phyloP scores from a whole-genome alignment of 345 rosid genomes.

The Pugionium dolabratum region DNA sequence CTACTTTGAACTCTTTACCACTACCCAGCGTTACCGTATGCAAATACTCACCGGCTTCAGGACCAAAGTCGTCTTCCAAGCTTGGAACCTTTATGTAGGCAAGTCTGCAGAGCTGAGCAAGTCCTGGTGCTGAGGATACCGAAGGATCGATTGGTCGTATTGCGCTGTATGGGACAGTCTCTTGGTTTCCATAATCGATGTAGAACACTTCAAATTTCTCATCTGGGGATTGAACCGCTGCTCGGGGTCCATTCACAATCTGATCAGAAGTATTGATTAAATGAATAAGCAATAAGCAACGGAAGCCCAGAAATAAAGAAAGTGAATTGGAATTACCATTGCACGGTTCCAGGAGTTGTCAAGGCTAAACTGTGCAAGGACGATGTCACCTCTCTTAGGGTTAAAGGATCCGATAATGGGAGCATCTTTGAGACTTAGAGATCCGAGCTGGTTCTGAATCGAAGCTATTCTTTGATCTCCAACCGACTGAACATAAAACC shows the following conservation, averaged over 20 bases:
- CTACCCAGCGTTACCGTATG: slow-evolving; percentile 61
- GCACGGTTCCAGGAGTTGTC: slow-evolving; percentile 99
- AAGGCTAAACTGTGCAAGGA: slow-evolving; percentile 93
- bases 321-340: slow-evolving; percentile 55
- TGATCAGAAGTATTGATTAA: slow-evolving; percentile 26
- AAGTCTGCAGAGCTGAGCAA: slow-evolving; percentile 92
- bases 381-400: slow-evolving; percentile 85
- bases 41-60: slow-evolving; percentile 80
- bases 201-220: slow-evolving; percentile 94
- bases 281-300: slow-evolving; percentile 4
- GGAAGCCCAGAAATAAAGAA: not conserved
- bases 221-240: slow-evolving; percentile 59
- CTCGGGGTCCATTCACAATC: slow-evolving; percentile 88
- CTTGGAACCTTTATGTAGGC: slow-evolving; percentile 91
- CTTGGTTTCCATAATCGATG: slow-evolving; percentile 95
- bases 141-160: slow-evolving; percentile 78
- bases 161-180: slow-evolving; percentile 63
- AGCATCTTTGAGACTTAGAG: slow-evolving; percentile 68
- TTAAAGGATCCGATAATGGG: slow-evolving; percentile 82
- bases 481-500: slow-evolving; percentile 78
- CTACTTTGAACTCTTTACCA: slow-evolving; percentile 70
- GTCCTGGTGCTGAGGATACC: slow-evolving; percentile 65
- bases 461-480: slow-evolving; percentile 77
- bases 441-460: slow-evolving; percentile 77
- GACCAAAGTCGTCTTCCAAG: slow-evolving; percentile 83